Conservation (phyloP, 768 basidiomycete genomes). For the Termitomyces sp. region DNA sequence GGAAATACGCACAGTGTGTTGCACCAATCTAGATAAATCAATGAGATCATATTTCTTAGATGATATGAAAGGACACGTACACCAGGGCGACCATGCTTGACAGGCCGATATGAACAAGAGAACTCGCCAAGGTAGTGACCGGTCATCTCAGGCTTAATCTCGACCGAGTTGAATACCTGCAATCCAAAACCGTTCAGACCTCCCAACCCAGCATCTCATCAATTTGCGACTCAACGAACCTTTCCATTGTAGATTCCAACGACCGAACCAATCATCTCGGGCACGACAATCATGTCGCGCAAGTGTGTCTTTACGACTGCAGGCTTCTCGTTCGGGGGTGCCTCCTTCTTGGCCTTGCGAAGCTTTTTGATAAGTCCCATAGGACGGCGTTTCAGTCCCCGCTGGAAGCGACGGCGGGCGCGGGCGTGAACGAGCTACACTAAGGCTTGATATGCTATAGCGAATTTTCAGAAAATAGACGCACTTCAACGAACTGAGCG, state of each 20-base stretch:
- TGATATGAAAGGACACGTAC: constrained; percentile 40
- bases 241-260: constrained; percentile 99
- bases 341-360: constrained; percentile 99
- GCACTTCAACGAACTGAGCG: constrained; percentile 74
- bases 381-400: constrained; percentile 96
- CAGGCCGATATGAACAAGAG: constrained; percentile 95
- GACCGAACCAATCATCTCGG: constrained; percentile 99
- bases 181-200: constrained; percentile 1
- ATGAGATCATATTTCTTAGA: background rate
- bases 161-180: constrained; percentile 91
- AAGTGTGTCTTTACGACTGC: constrained; percentile 98
- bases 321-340: constrained; percentile 98
- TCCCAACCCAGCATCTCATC: background rate
- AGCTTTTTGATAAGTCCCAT: constrained; percentile 99
- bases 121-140: constrained; percentile 99
- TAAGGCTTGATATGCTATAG: background rate
- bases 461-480: constrained; percentile 15
- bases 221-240: constrained; percentile 34
- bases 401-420: constrained; percentile 97
- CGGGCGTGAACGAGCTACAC: constrained; percentile 93
- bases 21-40: constrained; percentile 68
- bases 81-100: constrained; percentile 99
- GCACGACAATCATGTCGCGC: constrained; percentile 99
- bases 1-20: constrained; percentile 65
- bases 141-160: constrained; percentile 99